These are phyloP conservation scores for Asterionellopsis glacialis DNA, from an alignment of 108 stramenopile genomes.

Conservation along the genomic window DNA sequence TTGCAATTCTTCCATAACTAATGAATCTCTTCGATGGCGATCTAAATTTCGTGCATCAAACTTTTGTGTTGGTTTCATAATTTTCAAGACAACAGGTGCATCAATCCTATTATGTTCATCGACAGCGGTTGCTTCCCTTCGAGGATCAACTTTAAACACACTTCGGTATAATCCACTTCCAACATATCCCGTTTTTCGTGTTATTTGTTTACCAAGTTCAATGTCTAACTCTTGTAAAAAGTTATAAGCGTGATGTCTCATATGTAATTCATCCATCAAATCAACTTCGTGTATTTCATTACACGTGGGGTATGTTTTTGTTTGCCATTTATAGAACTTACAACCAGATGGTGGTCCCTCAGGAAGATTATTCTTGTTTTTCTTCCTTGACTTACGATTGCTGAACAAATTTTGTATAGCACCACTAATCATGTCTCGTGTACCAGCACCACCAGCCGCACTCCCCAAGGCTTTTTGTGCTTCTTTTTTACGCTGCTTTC, in stretches of 20 bases:
- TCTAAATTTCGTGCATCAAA: conserved; percentile 70
- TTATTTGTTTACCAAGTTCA: conserved; percentile 5
- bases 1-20: conserved; percentile 70
- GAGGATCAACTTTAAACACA: conserved; percentile 58
- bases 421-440: not conserved
- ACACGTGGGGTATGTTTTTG: conserved; percentile 53
- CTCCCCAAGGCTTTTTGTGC: conserved; percentile 27
- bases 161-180: conserved; percentile 66
- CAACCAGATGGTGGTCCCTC: conserved; percentile 32
- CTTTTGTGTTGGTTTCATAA: conserved; percentile 70
- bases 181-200: conserved; percentile 38
- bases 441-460: conserved; percentile 13
- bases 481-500: conserved; percentile 18
- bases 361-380: conserved; percentile 7
- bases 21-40: conserved; percentile 79
- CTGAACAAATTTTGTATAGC: conserved; percentile 8
- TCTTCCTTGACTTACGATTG: conserved; percentile 11
- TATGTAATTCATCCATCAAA: conserved; percentile 3
- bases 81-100: conserved; percentile 54
- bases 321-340: conserved; percentile 49
- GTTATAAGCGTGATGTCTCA: not conserved
- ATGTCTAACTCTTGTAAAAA: conserved; percentile 5
- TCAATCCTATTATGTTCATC: not conserved
- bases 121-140: conserved; percentile 2
- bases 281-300: conserved; percentile 76